Conservation (phyloP, 768 basidiomycete species). For the Pisolithus sp. region DNA sequence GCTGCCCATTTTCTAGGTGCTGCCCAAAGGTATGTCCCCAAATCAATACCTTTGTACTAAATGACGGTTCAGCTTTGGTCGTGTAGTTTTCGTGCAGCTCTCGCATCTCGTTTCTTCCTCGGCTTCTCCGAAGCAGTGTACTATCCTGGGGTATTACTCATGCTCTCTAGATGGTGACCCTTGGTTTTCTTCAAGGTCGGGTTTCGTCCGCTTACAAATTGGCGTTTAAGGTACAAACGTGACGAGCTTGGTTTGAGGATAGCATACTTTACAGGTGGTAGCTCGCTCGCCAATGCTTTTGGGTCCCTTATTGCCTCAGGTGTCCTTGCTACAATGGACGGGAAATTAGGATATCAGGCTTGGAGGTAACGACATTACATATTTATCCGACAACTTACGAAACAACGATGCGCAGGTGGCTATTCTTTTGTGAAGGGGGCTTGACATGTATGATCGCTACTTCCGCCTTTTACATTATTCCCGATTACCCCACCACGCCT, state of each 20-base stretch:
- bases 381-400: not conserved
- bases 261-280: constrained; percentile 63
- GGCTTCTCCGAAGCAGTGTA: constrained; percentile 69
- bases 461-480: constrained; percentile 54
- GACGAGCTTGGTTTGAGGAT: constrained; percentile 62
- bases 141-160: constrained; percentile 61
- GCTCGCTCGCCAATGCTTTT: constrained; percentile 74
- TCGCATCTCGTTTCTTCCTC: constrained; percentile 70
- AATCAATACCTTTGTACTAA: not conserved
- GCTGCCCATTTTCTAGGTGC: constrained; percentile 23
- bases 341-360: constrained; percentile 55
- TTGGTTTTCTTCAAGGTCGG: not conserved
- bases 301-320: constrained; percentile 73
- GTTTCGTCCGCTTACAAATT: not conserved
- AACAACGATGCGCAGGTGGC: constrained; percentile 41
- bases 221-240: constrained; percentile 42
- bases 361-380: constrained; percentile 50
- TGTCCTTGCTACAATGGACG: constrained; percentile 64
- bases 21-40: constrained; percentile 21
- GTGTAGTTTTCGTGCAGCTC: constrained; percentile 50
- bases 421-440: constrained; percentile 61
- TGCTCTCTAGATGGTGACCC: constrained; percentile 55
- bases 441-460: constrained; percentile 48
- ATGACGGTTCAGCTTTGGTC: constrained; percentile 3
- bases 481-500: constrained; percentile 63